Base-by-base conservation (phyloP, 2,329 filamentous ascomycete genomes). In the Fusarium papillatum region DNA sequence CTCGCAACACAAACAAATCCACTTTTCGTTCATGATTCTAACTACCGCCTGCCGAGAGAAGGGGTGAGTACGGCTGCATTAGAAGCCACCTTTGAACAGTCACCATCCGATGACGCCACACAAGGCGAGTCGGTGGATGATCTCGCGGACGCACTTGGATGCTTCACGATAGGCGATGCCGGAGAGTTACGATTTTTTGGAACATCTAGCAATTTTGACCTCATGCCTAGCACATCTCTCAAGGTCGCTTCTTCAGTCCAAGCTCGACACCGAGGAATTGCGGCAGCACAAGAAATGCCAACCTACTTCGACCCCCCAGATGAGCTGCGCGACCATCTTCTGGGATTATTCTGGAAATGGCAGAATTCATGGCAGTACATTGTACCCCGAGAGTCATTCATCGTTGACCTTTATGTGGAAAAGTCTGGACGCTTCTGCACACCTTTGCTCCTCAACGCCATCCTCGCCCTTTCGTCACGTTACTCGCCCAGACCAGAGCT, bases 331-430 rank as follows among this genome's bases (percentile, higher is more conserved):
- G 69, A 71, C 10, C 69, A 71, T 46, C 59, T 71, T 16, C 41
- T 73, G 10, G 43, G 57, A 9, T 24, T 71, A 13, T 73, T 66
- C 36, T 73, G 71, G 71, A 38, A 60, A 38, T 73, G 71, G 71
- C 71, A 73, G 9, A 73, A 73, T 26, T 68, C 69, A 16, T 73
- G 71, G 71, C 69, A 73, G 10, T 71, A 71, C 17, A 53, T 73
- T 22, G 65, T 73, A 3, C 64, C 65, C 2, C 13, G 59, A n/a
- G 61, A 71, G 26, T 59, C 71, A 2, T 73, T 73, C 31, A 38
- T 73, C 2, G 24, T 31, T 2, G 69, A 71, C 16, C 62, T 71
- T 3, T 66, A 71, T 5, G 61, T 64, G 5, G 62, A 71, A 29
- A 66, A 64, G 16, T 53, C 64, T 17, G 69, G 69, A 17, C 60